Conservation (phyloP, 805 yeast species). For the Yarrowia osloensis region DNA sequence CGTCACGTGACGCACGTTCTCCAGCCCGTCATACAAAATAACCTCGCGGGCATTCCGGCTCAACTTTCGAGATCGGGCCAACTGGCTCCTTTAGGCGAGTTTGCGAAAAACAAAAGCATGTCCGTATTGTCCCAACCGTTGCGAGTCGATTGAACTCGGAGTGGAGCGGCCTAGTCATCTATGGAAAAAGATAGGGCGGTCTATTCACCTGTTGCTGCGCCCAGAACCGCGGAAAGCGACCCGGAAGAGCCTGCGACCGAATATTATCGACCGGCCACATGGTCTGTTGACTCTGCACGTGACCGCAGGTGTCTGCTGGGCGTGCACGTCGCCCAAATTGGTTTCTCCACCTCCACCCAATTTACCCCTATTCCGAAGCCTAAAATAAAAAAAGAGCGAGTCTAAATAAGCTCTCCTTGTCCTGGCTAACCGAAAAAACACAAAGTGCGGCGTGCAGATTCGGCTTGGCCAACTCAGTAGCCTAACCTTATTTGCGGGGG, state of each 20-base stretch:
- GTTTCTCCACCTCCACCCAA: constrained; percentile 9
- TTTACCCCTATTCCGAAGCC: constrained; percentile 19
- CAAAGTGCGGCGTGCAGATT: not conserved
- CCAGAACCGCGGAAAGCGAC: no score
- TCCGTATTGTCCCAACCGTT: not conserved
- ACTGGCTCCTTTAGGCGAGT: not conserved
- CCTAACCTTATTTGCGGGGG: not conserved
- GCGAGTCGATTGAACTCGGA: not conserved
- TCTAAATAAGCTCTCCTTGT: not conserved
- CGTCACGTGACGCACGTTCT: no score
- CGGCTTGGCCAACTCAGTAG: not conserved
- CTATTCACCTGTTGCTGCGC: no score
- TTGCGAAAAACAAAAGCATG: not conserved
- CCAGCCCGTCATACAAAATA: not conserved
- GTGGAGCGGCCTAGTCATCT: no score
- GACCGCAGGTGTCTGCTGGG: not conserved
- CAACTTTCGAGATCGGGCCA: not conserved
- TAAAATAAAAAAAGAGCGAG: not conserved
- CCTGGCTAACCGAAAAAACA: not conserved
- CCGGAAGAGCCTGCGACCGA: no score
- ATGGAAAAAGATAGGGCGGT: no score
- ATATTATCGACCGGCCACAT: not conserved
- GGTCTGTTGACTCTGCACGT: constrained; percentile 4
- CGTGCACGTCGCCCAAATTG: not conserved
- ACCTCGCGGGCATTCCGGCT: not conserved